Percentiles rank a stretch among this genome's conserved stretches.
Conservation (phyloP, 108 stramenopile genomes). For the Pseudonitzschia delicatissima region DNA sequence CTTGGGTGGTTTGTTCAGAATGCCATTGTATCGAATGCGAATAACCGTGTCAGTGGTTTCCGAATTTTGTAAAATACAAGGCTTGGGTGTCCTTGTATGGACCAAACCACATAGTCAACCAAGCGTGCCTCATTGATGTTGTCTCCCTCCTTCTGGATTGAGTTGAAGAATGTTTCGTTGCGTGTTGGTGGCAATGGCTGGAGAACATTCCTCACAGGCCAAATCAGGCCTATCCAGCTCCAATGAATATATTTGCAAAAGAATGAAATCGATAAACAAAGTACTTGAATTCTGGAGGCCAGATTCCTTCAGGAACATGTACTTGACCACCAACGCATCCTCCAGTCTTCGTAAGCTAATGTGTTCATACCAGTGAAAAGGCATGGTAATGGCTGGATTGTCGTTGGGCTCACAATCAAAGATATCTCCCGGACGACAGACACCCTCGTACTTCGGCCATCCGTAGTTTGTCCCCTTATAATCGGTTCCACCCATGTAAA, state of each 20-base stretch:
- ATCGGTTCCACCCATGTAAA: slow-evolving; percentile 21
- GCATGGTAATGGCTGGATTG: slow-evolving; percentile 15
- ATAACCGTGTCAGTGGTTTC: slow-evolving; percentile 14
- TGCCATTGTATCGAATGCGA: slow-evolving; percentile 24
- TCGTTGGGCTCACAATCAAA: slow-evolving; percentile 4
- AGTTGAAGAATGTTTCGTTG: slow-evolving; percentile 8
- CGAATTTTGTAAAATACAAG: slow-evolving; percentile 18
- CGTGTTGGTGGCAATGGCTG: slow-evolving; percentile 15
- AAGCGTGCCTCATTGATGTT: slow-evolving; percentile 11
- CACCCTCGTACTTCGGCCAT: slow-evolving; percentile 32
- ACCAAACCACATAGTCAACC: slow-evolving; percentile 31
- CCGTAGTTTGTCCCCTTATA: slow-evolving; percentile 31
- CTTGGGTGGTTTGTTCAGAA: slow-evolving; percentile 21
- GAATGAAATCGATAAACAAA: slow-evolving; percentile 11
- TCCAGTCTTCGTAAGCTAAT: slow-evolving; percentile 5
- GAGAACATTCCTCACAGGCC: slow-evolving; percentile 3
- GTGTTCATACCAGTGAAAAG: slow-evolving; percentile 27
- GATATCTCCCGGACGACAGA: slow-evolving; percentile 13
- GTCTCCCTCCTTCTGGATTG: slow-evolving; percentile 1
- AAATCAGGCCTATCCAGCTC: background rate
- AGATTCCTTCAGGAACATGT: background rate
- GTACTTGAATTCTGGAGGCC: background rate
- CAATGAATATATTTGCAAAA: slow-evolving; percentile 7
- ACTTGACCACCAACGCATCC: background rate
- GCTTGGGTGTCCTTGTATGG: slow-evolving; percentile 30